Percentiles rank a stretch among this genome's conserved stretches.
Evolutionary conservation across 495 filamentous ascomycete species (phyloP).

Genomic region (Penicillium desertorum): DNA sequence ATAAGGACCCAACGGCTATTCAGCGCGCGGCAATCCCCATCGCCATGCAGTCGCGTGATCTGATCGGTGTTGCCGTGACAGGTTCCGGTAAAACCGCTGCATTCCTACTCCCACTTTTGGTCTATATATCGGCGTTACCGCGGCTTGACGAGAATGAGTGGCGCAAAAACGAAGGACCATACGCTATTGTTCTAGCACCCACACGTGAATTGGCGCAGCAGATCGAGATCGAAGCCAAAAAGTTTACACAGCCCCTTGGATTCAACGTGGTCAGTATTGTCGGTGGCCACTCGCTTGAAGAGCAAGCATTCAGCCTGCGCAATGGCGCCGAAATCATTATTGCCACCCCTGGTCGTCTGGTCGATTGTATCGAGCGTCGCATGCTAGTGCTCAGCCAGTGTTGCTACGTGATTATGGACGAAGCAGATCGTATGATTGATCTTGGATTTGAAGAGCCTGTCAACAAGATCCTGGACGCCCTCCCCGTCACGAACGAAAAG

Average conservation of each 20-base stretch:
- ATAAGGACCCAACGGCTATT: constrained; percentile 89
- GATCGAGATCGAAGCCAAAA: constrained; percentile 91
- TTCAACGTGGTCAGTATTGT: constrained; percentile 98
- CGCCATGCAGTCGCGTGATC: constrained; percentile 85
- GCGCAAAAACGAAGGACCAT: constrained; percentile 89
- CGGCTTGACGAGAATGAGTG: constrained; percentile 75
- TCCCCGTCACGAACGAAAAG: constrained; percentile 93
- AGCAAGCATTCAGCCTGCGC: constrained; percentile 90
- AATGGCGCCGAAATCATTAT: constrained; percentile 98
- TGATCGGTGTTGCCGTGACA: constrained; percentile 97
- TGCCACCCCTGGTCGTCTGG: constrained; percentile 92
- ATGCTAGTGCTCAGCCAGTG: constrained; percentile 91
- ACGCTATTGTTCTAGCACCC: constrained; percentile 92
- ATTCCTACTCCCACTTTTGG: constrained; percentile 90
- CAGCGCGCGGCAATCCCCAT: constrained; percentile 96
- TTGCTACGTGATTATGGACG: constrained; percentile 98
- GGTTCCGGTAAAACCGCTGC: constrained; percentile 99
- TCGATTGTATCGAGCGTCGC: constrained; percentile 94
- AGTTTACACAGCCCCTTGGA: constrained; percentile 87
- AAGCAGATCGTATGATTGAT: constrained; percentile 99
- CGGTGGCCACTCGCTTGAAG: constrained; percentile 92
- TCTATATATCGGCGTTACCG: constrained; percentile 92
- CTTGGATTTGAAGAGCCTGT: constrained; percentile 97
- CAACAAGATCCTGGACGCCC: constrained; percentile 97
- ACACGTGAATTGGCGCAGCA: constrained; percentile 99